Evolutionary conservation across 257 asterid genomes (phyloP), one percentile per base, ranked within the genome.

Genomic region (Echites panduratus): DNA sequence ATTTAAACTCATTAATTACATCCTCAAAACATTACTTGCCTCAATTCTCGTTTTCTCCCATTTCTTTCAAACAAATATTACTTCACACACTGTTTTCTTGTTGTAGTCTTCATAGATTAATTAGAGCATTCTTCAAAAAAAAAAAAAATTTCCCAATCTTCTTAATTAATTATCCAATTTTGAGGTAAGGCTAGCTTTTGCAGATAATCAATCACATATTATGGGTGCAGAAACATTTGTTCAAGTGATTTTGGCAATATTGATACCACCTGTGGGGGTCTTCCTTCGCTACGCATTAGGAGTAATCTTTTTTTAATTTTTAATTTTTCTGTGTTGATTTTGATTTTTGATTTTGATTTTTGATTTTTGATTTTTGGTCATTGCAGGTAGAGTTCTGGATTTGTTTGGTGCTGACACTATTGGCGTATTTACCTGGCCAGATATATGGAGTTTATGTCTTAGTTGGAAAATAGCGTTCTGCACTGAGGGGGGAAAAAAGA

Each of bases 241-340:
- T 65, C 96, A 93, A 82, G 84, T 93, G 38, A 11, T 93, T 57
- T 82, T 91, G 78, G 96, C 96, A 67, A 87, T 93, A 13, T 73
- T 93, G 9, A 5, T 93, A 76, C 98, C 98, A 9, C 98, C 98
- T 43, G 87, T 89, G 64, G 98, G 97, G 3, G 98, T 93, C 73
- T 93, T 93, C 81, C 92, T 91, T 62, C 91, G 96, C 79, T 93
- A 87, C 65, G 98, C 96, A 57, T 86, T 89, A 58, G 97, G 96
- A 12, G 98, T 93, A 91, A 56, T 53, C 6, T 0, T 50, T 0
- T 7, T 4, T 41, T 41, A 0, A 41, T 41, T 7, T 41, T 41
- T 41, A 1, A 32, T 41, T 41, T 41, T 41, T 4, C 0, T 4
- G 45, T 41, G 45, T 29, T 3, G 12, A 4, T 3, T 13, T 32